Percentiles rank a stretch among this genome's conserved stretches.
Evolutionary conservation across 148 eudicot species (phyloP).

Genomic region (Chenopodium formosanum): DNA sequence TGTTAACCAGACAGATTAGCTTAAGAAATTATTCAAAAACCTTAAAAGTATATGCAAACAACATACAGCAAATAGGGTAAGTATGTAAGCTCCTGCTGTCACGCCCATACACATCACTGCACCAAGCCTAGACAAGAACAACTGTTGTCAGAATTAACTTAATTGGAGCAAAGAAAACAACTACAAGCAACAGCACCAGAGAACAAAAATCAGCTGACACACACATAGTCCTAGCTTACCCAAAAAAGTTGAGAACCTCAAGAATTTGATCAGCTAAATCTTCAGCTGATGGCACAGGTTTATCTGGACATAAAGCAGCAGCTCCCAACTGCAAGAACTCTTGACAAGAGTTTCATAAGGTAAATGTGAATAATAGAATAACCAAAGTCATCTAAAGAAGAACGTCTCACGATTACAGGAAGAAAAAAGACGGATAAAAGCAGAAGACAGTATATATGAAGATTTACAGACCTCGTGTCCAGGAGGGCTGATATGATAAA

Average conservation of each 20-base stretch:
- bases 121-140: constrained; percentile 43
- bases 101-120: constrained; percentile 58
- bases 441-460: constrained; percentile 12
- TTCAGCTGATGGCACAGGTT: constrained; percentile 71
- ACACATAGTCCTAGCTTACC: constrained; percentile 37
- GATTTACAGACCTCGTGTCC: constrained; percentile 69
- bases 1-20: constrained; percentile 12
- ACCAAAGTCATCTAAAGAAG: constrained; percentile 5
- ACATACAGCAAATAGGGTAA: constrained; percentile 50
- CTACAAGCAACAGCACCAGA: not conserved
- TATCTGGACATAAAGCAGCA: constrained; percentile 66
- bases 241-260: constrained; percentile 80
- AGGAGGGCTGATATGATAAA: constrained; percentile 63
- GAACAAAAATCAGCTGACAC: not conserved
- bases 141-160: constrained; percentile 19
- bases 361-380: constrained; percentile 47
- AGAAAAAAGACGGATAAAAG: not conserved
- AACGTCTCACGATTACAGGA: not conserved
- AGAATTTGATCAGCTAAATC: constrained; percentile 87
- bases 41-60: not conserved
- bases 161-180: not conserved
- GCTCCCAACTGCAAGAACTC: constrained; percentile 99
- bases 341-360: constrained; percentile 58
- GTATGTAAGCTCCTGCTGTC: constrained; percentile 56
- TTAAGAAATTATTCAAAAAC: not conserved